A percentile compares a stretch with the other conserved stretches of the same genome.
Conservation (phyloP, 2,329 filamentous ascomycete genomes). For the Dothideomycetes sp. region DNA sequence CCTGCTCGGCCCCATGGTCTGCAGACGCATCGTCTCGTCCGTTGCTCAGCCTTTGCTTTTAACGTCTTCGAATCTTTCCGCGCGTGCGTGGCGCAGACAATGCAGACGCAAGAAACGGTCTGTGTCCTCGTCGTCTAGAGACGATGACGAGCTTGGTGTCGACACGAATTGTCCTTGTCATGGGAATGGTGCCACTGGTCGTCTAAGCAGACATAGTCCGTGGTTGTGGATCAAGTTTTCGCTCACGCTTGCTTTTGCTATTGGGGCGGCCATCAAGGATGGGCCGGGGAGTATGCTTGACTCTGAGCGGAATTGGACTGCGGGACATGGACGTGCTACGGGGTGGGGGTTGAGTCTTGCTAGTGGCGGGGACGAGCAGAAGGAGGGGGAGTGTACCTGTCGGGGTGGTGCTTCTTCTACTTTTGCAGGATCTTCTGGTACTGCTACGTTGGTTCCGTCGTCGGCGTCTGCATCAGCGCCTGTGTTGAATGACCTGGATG, state of each 20-base stretch:
- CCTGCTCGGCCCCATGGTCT: conserved; percentile 24
- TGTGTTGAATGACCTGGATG: too few relatives aligned
- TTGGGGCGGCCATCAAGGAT: conserved; percentile 36
- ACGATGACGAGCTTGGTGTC: background rate
- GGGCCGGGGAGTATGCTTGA: conserved; percentile 31
- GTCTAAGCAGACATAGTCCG: conserved; percentile 18
- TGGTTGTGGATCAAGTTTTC: conserved; percentile 38
- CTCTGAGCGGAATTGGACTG: background rate
- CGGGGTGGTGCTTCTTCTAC: too few relatives aligned
- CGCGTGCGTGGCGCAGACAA: background rate
- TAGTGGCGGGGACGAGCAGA: too few relatives aligned
- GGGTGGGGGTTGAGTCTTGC: too few relatives aligned
- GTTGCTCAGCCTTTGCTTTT: conserved; percentile 5
- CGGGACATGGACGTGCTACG: too few relatives aligned
- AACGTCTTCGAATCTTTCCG: background rate
- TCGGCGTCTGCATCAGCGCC: too few relatives aligned
- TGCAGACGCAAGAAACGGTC: background rate
- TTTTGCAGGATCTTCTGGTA: too few relatives aligned
- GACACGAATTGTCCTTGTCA: background rate
- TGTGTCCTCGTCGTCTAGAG: background rate
- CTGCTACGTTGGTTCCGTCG: too few relatives aligned
- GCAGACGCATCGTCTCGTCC: conserved; percentile 16
- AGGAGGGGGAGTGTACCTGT: too few relatives aligned
- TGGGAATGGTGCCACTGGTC: background rate
- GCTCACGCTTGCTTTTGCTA: conserved; percentile 34